A percentile compares a stretch with the other conserved stretches of the same genome.
These are phyloP conservation scores for Groenewaldozyma tartarivorans DNA, from an alignment of 805 yeast genomes.

Conservation along the genomic window DNA sequence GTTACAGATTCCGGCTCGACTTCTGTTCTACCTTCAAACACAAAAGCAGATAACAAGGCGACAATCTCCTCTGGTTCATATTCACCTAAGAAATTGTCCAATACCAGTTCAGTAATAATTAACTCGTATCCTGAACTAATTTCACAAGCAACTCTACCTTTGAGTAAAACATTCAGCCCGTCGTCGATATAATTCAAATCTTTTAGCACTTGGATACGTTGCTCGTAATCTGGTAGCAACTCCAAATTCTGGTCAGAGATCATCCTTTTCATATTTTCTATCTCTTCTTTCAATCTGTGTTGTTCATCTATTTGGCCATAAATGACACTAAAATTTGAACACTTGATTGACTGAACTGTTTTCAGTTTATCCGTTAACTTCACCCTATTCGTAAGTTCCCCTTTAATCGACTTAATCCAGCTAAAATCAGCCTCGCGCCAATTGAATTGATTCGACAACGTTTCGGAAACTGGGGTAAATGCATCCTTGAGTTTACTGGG, in stretches of 20 bases:
- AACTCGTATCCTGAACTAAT: constrained; percentile 72
- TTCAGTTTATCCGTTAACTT: constrained; percentile 27
- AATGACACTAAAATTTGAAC: constrained; percentile 36
- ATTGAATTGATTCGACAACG: constrained; percentile 3
- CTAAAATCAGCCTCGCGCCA: constrained; percentile 35
- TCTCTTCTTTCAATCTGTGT: constrained; percentile 37
- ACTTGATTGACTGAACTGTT: constrained; percentile 23
- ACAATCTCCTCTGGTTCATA: constrained; percentile 95
- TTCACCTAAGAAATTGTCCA: constrained; percentile 87
- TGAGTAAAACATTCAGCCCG: constrained; percentile 61
- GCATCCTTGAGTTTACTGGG: background rate
- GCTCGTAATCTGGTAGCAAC: constrained; percentile 87
- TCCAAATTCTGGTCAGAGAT: constrained; percentile 85
- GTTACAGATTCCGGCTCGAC: constrained; percentile 67
- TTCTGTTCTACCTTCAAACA: constrained; percentile 75
- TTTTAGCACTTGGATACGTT: constrained; percentile 68
- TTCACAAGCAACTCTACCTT: constrained; percentile 93
- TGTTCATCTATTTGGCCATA: constrained; percentile 39
- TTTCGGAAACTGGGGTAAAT: background rate
- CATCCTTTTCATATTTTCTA: constrained; percentile 46
- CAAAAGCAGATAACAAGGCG: constrained; percentile 86
- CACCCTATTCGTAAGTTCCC: constrained; percentile 31
- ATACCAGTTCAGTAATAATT: constrained; percentile 74
- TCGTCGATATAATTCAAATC: constrained; percentile 74
- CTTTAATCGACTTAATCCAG: constrained; percentile 28